Evolutionary conservation across 306 rosid species (phyloP).

Genomic region (Lathyrus aphaca): DNA sequence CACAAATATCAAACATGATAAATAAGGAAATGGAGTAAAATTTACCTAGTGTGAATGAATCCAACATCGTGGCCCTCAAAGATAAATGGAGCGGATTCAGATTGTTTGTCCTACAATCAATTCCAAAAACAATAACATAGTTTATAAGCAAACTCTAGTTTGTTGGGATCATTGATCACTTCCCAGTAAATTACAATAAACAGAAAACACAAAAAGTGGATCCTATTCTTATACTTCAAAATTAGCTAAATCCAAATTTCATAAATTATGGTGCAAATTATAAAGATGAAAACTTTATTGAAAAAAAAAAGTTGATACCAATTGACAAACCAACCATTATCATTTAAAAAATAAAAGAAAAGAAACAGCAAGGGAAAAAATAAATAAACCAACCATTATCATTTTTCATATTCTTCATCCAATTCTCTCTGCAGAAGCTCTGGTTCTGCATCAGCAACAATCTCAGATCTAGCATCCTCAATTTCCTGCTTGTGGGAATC

Average conservation of each 20-base stretch:
- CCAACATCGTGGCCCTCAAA: conserved; percentile 68
- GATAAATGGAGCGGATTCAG: conserved; percentile 73
- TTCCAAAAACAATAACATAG: conserved; percentile 31
- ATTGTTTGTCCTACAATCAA: conserved; percentile 62
- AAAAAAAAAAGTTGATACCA: neutral
- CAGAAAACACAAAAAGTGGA: conserved; percentile 1
- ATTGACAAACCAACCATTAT: too few relatives aligned
- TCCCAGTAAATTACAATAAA: neutral
- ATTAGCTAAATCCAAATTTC: conserved; percentile 25
- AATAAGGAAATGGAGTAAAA: neutral
- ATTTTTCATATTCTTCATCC: conserved; percentile 56
- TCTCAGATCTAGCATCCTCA: conserved; percentile 67
- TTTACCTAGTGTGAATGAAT: conserved; percentile 72
- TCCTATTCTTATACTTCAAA: neutral
- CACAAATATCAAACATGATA: neutral
- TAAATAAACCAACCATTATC: too few relatives aligned
- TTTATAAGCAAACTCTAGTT: neutral
- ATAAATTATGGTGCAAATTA: neutral
- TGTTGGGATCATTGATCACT: neutral
- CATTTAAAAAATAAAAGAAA: too few relatives aligned
- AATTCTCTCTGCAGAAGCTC: conserved; percentile 66
- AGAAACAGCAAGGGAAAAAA: too few relatives aligned
- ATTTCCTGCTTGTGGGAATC: conserved; percentile 62
- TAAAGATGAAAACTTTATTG: neutral
- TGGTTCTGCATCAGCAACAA: conserved; percentile 63